Conservation (phyloP, 257 asterid species). For the Solanum corneliomulleri region DNA sequence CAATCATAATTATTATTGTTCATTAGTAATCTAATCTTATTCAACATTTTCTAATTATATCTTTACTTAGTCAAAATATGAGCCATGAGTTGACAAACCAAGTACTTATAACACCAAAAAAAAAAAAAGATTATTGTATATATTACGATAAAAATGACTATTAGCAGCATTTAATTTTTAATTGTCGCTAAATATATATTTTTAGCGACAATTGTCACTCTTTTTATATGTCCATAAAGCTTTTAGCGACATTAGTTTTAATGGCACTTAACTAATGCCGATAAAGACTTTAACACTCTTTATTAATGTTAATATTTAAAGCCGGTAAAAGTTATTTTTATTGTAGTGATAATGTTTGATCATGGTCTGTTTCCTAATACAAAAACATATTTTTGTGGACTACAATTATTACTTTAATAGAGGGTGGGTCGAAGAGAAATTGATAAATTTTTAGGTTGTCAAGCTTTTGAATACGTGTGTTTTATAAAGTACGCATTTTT, state of each 20-base stretch:
- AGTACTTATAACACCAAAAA: background rate
- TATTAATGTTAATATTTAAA: too few species aligned
- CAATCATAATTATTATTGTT: background rate
- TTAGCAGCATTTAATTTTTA: too few species aligned
- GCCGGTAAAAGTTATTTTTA: too few species aligned
- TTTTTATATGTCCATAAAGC: too few species aligned
- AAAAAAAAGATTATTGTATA: background rate
- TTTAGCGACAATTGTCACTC: too few species aligned
- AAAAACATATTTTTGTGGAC: background rate
- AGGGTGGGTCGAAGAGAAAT: background rate
- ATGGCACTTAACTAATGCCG: too few species aligned
- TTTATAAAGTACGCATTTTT: rapidly evolving
- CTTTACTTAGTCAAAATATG: background rate
- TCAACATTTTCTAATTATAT: background rate
- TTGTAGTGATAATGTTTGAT: background rate
- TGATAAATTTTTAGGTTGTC: background rate
- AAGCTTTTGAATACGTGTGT: background rate
- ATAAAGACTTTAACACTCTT: too few species aligned
- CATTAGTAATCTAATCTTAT: background rate
- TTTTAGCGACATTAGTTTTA: too few species aligned
- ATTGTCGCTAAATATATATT: too few species aligned
- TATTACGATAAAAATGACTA: too few species aligned
- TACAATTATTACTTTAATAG: background rate
- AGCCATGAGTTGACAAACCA: background rate
- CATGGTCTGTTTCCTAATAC: background rate